Conservation (phyloP, 768 basidiomycete species). For the Steccherinum ochraceum region DNA sequence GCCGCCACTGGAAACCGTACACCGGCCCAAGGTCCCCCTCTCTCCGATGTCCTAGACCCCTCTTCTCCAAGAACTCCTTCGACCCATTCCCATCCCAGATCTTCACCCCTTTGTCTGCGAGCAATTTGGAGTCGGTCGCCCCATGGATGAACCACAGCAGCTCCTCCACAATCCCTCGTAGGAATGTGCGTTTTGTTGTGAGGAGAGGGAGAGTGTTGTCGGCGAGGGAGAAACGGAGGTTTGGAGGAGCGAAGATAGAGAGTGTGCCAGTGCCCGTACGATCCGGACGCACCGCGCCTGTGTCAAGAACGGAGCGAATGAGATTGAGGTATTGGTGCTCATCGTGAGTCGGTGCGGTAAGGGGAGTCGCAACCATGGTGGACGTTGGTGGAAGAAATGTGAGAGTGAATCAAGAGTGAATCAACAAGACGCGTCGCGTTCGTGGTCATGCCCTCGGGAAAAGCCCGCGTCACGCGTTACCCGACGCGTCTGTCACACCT, state of each 20-base stretch:
- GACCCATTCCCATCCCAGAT: slow-evolving; percentile 99
- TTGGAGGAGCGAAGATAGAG: slow-evolving; percentile 86
- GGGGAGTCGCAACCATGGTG: not conserved
- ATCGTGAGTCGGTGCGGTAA: slow-evolving; percentile 43
- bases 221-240: slow-evolving; percentile 83
- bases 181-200: slow-evolving; percentile 93
- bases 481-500: not conserved
- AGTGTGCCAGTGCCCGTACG: slow-evolving; percentile 94
- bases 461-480: not conserved
- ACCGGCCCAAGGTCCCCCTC: slow-evolving; percentile 96
- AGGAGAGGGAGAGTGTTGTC: slow-evolving; percentile 76
- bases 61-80: slow-evolving; percentile 75
- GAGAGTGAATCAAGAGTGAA: not conserved
- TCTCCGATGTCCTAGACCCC: slow-evolving; percentile 77
- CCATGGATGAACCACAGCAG: slow-evolving; percentile 92
- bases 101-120: slow-evolving; percentile 79
- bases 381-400: not conserved
- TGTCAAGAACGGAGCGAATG: slow-evolving; percentile 66
- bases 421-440: not conserved
- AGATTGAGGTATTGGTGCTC: slow-evolving; percentile 88
- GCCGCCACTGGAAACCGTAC: slow-evolving; percentile 96
- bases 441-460: no score
- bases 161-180: slow-evolving; percentile 88
- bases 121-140: slow-evolving; percentile 68
- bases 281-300: slow-evolving; percentile 77